Base-by-base conservation (phyloP, 495 filamentous ascomycete species). In the Podospora conica region DNA sequence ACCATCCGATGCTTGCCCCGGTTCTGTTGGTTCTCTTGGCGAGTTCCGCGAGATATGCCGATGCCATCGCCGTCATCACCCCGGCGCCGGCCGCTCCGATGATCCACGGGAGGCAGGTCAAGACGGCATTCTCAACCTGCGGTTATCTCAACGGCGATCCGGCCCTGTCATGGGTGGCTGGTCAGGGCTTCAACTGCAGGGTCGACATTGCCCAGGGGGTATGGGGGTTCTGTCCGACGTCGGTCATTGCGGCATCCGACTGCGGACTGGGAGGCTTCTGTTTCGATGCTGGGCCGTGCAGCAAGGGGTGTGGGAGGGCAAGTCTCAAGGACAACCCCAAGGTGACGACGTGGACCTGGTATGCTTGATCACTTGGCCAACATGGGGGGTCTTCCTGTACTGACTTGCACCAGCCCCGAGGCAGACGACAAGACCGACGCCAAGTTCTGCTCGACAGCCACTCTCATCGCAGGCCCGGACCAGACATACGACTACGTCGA, bases 221-320 rank as follows among this genome's bases (percentile, higher is more conserved):
- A 3, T 69, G 68, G 68, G 64, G 68, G 0, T 67, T 69, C 22
- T 69, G 68, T 33, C 64, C 68, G n/a, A 69, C 68, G 15, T 56
- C 58, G 1, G 64, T 69, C 9, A 64, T 64, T 6, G 59, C 40
- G 2, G 65, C 60, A 15, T 63, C 53, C 0, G 64, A 69, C 64
- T 69, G 68, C 48, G 65, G 65, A 7, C 65, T 66, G 2, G 68
- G 59, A 6, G 68, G 65, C 0, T 58, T 48, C 25, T 69, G 68
- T 56, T 61, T 69, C 23, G 64, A 69, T 62, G 53, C 8, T n/a
- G 54, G 31, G 3, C 29, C 25, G 15, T 69, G 68, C 33, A 48
- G 25, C 25, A 58, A 9, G 3, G 68, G 68, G 7, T 69, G 68
- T 54, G 68, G 68, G 3, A 28, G 58, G 21, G 27, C 58, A n/a